Conservation (phyloP, 2,329 filamentous ascomycete genomes). For the Cladosporium cucumerinum region DNA sequence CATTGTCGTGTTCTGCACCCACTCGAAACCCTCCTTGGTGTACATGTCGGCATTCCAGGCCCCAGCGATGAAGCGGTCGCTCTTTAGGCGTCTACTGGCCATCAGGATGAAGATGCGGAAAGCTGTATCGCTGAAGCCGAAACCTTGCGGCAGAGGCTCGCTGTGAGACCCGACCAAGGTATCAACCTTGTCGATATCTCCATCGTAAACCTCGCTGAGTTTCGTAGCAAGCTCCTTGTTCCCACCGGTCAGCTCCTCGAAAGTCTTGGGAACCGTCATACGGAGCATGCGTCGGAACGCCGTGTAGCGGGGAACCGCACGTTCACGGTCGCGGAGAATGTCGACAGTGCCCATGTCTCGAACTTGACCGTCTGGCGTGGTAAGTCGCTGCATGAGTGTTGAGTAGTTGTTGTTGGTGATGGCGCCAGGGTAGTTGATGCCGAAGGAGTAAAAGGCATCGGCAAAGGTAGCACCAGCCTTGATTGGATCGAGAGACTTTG, state of each 20-base stretch:
- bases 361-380: constrained; percentile 41
- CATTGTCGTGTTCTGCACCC: constrained; percentile 45
- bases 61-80: constrained; percentile 45
- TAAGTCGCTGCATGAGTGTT: constrained; percentile 41
- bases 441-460: constrained; percentile 47
- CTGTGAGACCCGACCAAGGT: constrained; percentile 42
- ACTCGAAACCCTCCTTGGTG: constrained; percentile 41
- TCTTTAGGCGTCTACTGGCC: constrained; percentile 44
- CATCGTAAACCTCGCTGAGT: constrained; percentile 40
- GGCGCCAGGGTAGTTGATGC: constrained; percentile 48
- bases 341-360: constrained; percentile 47
- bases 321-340: constrained; percentile 47
- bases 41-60: constrained; percentile 43
- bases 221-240: constrained; percentile 37
- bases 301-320: constrained; percentile 47
- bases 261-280: constrained; percentile 37
- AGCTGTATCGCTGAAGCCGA: constrained; percentile 49
- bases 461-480: constrained; percentile 32
- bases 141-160: constrained; percentile 45
- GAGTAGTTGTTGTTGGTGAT: constrained; percentile 44
- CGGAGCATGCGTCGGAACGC: constrained; percentile 46
- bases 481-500: constrained; percentile 35
- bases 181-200: constrained; percentile 44
- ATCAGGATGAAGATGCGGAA: constrained; percentile 48
- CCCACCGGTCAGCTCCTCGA: constrained; percentile 42